These are phyloP conservation scores for Lanmaoa rubissima DNA, from an alignment of 768 basidiomycete species.

Conservation along the genomic window DNA sequence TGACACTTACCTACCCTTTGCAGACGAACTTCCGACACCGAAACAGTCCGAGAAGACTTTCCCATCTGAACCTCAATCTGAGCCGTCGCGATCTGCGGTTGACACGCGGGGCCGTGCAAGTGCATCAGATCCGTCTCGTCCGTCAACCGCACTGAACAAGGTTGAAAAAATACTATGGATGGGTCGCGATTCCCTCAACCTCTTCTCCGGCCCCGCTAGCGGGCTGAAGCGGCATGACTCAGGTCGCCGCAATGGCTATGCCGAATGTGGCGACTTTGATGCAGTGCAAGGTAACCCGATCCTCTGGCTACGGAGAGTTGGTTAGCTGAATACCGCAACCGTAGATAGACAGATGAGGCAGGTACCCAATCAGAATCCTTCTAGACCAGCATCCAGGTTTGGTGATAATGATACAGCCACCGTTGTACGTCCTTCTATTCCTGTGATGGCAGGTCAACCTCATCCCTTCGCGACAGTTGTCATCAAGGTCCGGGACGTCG, in stretches of 20 bases:
- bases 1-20: neutral
- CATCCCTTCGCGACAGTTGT: constrained; percentile 17
- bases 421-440: constrained; percentile 10
- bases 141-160: constrained; percentile 29
- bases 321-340: neutral
- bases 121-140: constrained; percentile 13
- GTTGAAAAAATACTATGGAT: constrained; percentile 35
- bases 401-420: constrained; percentile 25
- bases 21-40: constrained; percentile 18
- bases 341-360: constrained; percentile 21
- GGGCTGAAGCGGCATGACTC: constrained; percentile 9
- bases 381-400: constrained; percentile 14
- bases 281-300: constrained; percentile 26
- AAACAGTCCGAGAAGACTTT: constrained; percentile 2
- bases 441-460: constrained; percentile 7
- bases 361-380: constrained; percentile 1
- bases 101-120: constrained; percentile 4
- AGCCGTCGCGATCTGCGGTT: constrained; percentile 2
- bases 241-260: constrained; percentile 16
- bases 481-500: constrained; percentile 22
- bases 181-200: constrained; percentile 29
- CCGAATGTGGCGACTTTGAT: constrained; percentile 16
- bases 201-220: constrained; percentile 23
- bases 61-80: neutral
- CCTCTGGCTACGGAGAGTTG: neutral